Conservation (phyloP, 495 filamentous ascomycete genomes). For the Lindgomyces ingoldianus region DNA sequence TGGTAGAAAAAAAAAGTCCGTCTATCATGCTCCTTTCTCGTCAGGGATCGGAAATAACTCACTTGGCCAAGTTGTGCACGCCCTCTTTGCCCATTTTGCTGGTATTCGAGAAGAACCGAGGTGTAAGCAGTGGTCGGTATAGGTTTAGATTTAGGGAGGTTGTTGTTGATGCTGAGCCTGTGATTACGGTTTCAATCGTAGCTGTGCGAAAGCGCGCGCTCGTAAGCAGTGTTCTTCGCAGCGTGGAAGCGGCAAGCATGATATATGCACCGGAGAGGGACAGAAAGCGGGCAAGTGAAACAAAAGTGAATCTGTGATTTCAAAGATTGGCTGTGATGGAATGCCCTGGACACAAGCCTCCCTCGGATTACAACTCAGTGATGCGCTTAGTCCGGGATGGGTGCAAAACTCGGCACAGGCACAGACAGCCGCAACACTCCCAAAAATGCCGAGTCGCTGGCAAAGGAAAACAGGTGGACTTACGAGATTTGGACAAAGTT, state of each 20-base stretch:
- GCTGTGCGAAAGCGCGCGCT: slow-evolving; percentile 33
- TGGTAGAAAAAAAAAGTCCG: too few relatives aligned
- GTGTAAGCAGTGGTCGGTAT: slow-evolving; percentile 30
- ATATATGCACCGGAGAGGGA: slow-evolving; percentile 24
- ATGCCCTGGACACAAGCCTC: slow-evolving; percentile 21
- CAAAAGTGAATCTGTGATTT: slow-evolving; percentile 16
- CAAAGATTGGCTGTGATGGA: slow-evolving; percentile 25
- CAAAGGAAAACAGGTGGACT: slow-evolving; percentile 4
- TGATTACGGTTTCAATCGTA: too few relatives aligned
- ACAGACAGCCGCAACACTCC: neutral
- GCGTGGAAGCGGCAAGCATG: slow-evolving; percentile 34
- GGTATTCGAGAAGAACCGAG: slow-evolving; percentile 51
- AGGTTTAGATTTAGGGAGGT: slow-evolving; percentile 42
- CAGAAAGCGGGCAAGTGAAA: neutral
- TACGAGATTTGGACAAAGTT: slow-evolving; percentile 3
- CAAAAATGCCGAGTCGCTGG: too few relatives aligned
- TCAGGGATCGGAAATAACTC: slow-evolving; percentile 42
- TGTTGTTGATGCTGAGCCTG: slow-evolving; percentile 17
- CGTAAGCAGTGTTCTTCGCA: slow-evolving; percentile 43
- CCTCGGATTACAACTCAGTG: slow-evolving; percentile 22
- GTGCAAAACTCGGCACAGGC: slow-evolving; percentile 15
- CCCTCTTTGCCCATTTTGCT: slow-evolving; percentile 53
- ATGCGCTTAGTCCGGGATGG: slow-evolving; percentile 20
- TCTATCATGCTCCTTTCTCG: too few relatives aligned
- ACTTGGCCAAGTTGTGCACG: slow-evolving; percentile 56